These are phyloP conservation scores for Arthrinium puccinioides DNA, from an alignment of 2,329 filamentous ascomycete genomes.

Conservation along the genomic window DNA sequence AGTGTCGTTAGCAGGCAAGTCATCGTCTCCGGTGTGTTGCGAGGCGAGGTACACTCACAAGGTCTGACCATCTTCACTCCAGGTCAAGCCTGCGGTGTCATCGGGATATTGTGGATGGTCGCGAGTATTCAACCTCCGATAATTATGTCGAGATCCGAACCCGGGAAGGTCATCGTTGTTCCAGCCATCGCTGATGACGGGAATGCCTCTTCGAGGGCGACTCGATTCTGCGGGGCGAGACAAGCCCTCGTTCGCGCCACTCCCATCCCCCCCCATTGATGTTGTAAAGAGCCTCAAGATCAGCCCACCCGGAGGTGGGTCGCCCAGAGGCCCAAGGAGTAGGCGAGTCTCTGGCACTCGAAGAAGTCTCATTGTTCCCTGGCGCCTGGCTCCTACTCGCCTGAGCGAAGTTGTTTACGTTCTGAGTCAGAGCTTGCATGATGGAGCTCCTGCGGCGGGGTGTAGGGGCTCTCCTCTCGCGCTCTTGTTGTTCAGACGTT, in stretches of 20 bases:
- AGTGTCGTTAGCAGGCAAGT: neutral
- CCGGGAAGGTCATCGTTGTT: conserved; percentile 16
- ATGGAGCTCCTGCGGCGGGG: conserved; percentile 21
- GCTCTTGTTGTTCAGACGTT: conserved; percentile 18
- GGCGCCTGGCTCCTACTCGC: conserved; percentile 13
- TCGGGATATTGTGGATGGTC: conserved; percentile 40
- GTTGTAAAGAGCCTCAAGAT: conserved; percentile 35
- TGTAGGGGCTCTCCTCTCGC: conserved; percentile 20
- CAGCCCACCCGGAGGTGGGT: conserved; percentile 29
- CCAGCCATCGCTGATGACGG: conserved; percentile 24
- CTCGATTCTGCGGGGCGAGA: conserved; percentile 15
- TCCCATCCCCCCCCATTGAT: conserved; percentile 17
- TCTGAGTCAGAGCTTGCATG: conserved; percentile 21
- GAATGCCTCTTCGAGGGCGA: conserved; percentile 19
- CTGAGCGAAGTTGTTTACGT: conserved; percentile 15
- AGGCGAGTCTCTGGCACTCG: conserved; percentile 13
- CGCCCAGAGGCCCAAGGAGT: conserved; percentile 16
- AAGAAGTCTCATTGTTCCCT: conserved; percentile 10
- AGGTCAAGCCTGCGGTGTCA: conserved; percentile 54
- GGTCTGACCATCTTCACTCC: conserved; percentile 53
- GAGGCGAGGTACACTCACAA: conserved; percentile 46
- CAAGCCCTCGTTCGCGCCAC: conserved; percentile 15
- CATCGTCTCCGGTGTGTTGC: neutral
- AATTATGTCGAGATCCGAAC: conserved; percentile 15
- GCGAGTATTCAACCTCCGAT: conserved; percentile 19